phyloP scores from a whole-genome alignment of 1,284 basidiomycete species.

The Earliella scabrosa region DNA sequence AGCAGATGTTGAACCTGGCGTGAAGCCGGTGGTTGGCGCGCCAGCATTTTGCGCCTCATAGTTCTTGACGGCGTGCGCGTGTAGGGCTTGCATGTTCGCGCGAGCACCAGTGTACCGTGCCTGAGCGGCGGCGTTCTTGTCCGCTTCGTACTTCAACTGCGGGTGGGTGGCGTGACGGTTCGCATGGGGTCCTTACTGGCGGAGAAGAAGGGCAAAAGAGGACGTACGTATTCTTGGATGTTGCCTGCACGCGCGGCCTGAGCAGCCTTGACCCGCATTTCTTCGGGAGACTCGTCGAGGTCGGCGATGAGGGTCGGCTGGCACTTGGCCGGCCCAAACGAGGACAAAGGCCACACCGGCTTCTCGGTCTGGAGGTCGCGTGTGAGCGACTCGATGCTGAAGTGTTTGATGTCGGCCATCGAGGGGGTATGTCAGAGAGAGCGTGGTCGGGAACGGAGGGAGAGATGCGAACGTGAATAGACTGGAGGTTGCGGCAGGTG shows the following conservation, averaged over 20 bases:
- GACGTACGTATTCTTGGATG: conserved; percentile 72
- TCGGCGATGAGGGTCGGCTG: conserved; percentile 73
- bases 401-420: conserved; percentile 12
- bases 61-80: conserved; percentile 51
- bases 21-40: conserved; percentile 23
- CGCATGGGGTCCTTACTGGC: too few relatives aligned
- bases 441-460: conserved; percentile 4
- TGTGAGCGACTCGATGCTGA: conserved; percentile 61
- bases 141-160: conserved; percentile 61
- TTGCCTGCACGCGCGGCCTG: conserved; percentile 62
- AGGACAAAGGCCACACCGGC: conserved; percentile 84
- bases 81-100: conserved; percentile 50
- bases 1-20: conserved; percentile 18
- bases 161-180: conserved; percentile 1
- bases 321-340: conserved; percentile 78
- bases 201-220: not conserved
- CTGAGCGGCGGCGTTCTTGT: conserved; percentile 45
- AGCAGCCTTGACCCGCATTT: conserved; percentile 74
- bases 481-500: conserved; percentile 22
- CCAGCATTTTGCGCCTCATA: conserved; percentile 25
- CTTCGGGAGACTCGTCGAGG: conserved; percentile 81
- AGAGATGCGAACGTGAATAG: conserved; percentile 47
- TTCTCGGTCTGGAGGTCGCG: conserved; percentile 73
- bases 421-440: conserved; percentile 15
- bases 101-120: conserved; percentile 49